Conservation (phyloP, 305 asterid species). For the Striga hermonthica region DNA sequence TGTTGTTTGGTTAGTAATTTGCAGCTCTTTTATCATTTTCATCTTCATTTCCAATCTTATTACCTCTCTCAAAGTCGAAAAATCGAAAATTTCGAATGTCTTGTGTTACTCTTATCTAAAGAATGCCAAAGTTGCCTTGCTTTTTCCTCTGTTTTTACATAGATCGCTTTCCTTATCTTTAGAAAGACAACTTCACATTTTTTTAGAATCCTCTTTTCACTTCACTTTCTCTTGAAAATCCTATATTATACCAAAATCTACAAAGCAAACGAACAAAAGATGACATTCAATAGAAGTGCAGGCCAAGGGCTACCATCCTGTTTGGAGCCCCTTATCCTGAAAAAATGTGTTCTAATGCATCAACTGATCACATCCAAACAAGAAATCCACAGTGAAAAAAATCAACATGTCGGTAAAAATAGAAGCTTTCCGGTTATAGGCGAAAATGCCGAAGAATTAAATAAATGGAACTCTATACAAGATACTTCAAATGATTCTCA, state of each 20-base stretch:
- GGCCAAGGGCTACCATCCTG: slow-evolving; percentile 47
- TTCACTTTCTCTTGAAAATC: too few relatives aligned
- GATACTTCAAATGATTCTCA: slow-evolving; percentile 30
- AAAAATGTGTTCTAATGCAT: slow-evolving; percentile 37
- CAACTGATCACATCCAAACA: slow-evolving; percentile 37
- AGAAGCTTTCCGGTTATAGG: background rate
- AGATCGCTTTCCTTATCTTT: background rate
- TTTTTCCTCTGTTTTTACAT: background rate
- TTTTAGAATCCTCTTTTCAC: too few relatives aligned
- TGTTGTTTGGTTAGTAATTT: background rate
- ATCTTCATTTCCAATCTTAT: background rate
- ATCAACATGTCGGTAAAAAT: slow-evolving; percentile 28
- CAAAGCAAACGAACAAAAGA: too few relatives aligned
- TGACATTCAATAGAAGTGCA: too few relatives aligned
- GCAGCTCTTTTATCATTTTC: background rate
- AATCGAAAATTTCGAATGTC: too few relatives aligned
- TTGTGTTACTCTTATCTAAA: background rate
- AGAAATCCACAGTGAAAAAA: slow-evolving; percentile 10
- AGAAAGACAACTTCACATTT: background rate
- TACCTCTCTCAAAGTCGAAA: too few relatives aligned
- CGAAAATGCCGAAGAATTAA: slow-evolving; percentile 15
- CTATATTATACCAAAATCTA: too few relatives aligned
- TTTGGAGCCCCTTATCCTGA: slow-evolving; percentile 40
- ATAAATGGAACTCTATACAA: slow-evolving; percentile 36
- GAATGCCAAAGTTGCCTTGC: background rate